A percentile compares a stretch with the other conserved stretches of the same genome.
These are phyloP conservation scores for Wolfiporia cocos DNA, from an alignment of 1,284 basidiomycete species.

Conservation along the genomic window DNA sequence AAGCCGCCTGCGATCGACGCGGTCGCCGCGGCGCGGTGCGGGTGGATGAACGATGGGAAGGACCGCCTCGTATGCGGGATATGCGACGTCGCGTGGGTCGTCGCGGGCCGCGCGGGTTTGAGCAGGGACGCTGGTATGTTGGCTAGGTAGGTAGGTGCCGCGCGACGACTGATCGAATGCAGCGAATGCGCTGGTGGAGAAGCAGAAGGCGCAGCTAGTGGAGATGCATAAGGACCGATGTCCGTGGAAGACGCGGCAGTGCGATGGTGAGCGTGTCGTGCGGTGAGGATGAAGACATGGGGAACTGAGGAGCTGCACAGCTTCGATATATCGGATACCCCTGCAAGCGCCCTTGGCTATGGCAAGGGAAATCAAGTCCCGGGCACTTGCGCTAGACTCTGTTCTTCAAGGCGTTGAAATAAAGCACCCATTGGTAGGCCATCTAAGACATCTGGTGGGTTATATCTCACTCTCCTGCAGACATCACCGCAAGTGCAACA, in stretches of 20 bases:
- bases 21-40: constrained; percentile 70
- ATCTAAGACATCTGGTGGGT: too few species aligned
- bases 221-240: constrained; percentile 72
- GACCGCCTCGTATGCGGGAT: constrained; percentile 68
- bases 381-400: constrained; percentile 46
- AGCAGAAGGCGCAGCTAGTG: constrained; percentile 57
- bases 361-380: constrained; percentile 51
- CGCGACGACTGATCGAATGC: constrained; percentile 15
- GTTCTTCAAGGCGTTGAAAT: constrained; percentile 48
- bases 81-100: constrained; percentile 66
- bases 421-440: constrained; percentile 68
- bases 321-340: constrained; percentile 69
- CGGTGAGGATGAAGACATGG: too few species aligned
- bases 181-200: constrained; percentile 67
- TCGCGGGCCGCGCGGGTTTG: constrained; percentile 60
- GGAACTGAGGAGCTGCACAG: constrained; percentile 33
- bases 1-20: constrained; percentile 70
- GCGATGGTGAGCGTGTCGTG: constrained; percentile 60
- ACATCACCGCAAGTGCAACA: constrained; percentile 28
- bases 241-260: constrained; percentile 75
- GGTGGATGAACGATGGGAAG: constrained; percentile 75
- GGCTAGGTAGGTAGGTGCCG: constrained; percentile 22
- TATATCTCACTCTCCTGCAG: constrained; percentile 18
- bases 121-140: constrained; percentile 66
- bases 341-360: constrained; percentile 57